These are phyloP conservation scores for Herpetomonas muscarum DNA, from an alignment of 208 protist species.

Conservation along the genomic window DNA sequence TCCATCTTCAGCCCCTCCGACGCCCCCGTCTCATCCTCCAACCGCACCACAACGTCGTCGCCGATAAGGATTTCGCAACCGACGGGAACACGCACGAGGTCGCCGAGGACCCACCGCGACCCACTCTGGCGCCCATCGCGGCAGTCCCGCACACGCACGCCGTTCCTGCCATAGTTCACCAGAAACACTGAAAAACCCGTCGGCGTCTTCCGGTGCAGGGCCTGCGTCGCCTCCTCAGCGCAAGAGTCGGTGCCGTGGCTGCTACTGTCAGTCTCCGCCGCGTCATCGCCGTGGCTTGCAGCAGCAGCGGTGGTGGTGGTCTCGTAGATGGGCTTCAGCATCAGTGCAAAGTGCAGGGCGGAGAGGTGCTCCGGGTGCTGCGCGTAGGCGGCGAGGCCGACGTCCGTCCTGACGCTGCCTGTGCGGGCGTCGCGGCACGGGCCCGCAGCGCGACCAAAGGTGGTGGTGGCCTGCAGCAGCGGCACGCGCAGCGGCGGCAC, in stretches of 20 bases:
- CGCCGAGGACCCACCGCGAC: conserved; percentile 9
- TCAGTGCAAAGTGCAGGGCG: conserved; percentile 50
- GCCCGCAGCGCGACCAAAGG: conserved; percentile 34
- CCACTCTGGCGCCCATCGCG: conserved; percentile 6
- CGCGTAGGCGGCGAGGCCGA: conserved; percentile 39
- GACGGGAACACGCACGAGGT: neutral
- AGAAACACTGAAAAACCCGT: conserved; percentile 26
- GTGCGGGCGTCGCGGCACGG: conserved; percentile 17
- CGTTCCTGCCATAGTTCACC: conserved; percentile 77
- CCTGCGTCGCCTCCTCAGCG: neutral
- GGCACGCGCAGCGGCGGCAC: neutral
- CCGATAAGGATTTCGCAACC: neutral
- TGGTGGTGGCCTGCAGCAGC: neutral
- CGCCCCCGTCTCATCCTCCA: neutral
- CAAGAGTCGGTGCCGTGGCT: no score
- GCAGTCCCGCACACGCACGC: conserved; percentile 27
- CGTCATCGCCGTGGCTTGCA: no score
- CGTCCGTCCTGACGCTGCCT: conserved; percentile 29
- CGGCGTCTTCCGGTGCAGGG: neutral
- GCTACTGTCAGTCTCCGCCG: no score
- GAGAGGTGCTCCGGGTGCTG: conserved; percentile 38
- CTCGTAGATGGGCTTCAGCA: conserved; percentile 26
- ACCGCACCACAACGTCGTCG: neutral
- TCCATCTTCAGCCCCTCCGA: neutral
- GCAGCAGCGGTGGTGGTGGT: neutral